Conservation (phyloP, 2,329 filamentous ascomycete genomes). For the Rutstroemia sp. region DNA sequence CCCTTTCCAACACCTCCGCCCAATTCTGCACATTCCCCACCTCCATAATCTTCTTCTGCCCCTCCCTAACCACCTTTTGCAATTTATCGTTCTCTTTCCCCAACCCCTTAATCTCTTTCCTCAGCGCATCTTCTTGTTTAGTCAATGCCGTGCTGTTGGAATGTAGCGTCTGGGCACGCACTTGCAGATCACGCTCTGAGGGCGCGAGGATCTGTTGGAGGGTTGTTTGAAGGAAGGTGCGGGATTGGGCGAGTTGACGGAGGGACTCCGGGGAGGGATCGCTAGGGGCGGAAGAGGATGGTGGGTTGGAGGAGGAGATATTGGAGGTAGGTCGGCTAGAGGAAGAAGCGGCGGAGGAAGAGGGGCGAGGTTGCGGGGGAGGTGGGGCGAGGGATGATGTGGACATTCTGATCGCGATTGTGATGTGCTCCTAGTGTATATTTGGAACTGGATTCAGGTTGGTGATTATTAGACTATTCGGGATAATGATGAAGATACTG, state of each 20-base stretch:
- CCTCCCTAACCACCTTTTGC: constrained; percentile 53
- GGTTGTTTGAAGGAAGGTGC: constrained; percentile 51
- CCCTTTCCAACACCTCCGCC: constrained; percentile 72
- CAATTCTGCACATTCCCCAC: constrained; percentile 79
- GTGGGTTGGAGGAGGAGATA: constrained; percentile 4
- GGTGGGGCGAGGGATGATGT: constrained; percentile 1
- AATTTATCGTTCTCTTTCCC: constrained; percentile 59
- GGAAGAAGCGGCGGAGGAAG: not conserved
- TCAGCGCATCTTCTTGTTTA: constrained; percentile 60
- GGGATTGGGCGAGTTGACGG: constrained; percentile 45
- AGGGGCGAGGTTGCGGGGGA: not conserved
- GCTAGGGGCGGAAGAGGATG: constrained; percentile 2
- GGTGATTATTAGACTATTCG: too few species aligned
- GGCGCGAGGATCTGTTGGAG: constrained; percentile 52
- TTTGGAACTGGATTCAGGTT: too few species aligned
- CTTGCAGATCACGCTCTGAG: constrained; percentile 60
- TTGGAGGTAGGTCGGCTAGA: not conserved
- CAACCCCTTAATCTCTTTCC: constrained; percentile 51
- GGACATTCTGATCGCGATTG: not conserved
- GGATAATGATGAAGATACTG: too few species aligned
- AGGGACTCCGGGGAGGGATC: constrained; percentile 22
- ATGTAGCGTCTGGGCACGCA: constrained; percentile 63
- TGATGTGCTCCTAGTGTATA: too few species aligned
- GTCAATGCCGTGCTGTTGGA: constrained; percentile 57
- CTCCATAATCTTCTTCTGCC: constrained; percentile 63